Conservation (phyloP, 2,329 filamentous ascomycete genomes). For the Beauveria australis region DNA sequence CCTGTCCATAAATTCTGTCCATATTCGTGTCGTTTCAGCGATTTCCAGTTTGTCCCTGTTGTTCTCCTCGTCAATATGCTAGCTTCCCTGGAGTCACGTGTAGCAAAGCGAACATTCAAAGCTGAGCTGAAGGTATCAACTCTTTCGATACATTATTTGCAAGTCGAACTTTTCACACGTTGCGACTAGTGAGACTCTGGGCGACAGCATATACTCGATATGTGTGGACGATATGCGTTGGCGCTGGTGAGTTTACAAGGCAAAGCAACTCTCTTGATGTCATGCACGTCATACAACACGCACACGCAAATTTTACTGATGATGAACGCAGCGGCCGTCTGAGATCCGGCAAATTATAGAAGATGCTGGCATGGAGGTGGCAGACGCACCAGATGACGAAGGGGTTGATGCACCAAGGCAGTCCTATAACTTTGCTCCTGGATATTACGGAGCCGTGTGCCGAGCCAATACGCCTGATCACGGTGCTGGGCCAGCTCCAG, state of each 20-base stretch:
- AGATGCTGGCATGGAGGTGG: constrained; percentile 64
- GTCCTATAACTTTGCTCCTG: constrained; percentile 89
- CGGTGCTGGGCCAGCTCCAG: constrained; percentile 37
- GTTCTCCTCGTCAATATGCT: no score
- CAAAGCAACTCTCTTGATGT: neutral
- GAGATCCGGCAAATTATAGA: constrained; percentile 67
- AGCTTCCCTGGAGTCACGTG: no score
- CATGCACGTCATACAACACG: neutral
- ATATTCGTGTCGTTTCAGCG: no score
- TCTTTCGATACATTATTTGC: no score
- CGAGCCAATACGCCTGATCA: constrained; percentile 61
- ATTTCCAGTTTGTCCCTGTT: no score
- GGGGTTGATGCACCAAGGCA: constrained; percentile 53
- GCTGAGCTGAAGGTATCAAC: no score
- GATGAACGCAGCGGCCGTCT: constrained; percentile 54
- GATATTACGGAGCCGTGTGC: constrained; percentile 78
- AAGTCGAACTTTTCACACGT: no score
- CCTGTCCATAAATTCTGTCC: no score
- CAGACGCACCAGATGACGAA: constrained; percentile 65
- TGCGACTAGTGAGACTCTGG: neutral
- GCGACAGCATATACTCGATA: constrained; percentile 22
- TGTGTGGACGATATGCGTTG: constrained; percentile 63
- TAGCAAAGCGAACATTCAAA: no score
- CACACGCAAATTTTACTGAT: neutral
- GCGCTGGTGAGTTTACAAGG: constrained; percentile 35